Base-by-base conservation (phyloP, 371 early-diverging fungal species). In the Lichtheimia hyalospora region DNA sequence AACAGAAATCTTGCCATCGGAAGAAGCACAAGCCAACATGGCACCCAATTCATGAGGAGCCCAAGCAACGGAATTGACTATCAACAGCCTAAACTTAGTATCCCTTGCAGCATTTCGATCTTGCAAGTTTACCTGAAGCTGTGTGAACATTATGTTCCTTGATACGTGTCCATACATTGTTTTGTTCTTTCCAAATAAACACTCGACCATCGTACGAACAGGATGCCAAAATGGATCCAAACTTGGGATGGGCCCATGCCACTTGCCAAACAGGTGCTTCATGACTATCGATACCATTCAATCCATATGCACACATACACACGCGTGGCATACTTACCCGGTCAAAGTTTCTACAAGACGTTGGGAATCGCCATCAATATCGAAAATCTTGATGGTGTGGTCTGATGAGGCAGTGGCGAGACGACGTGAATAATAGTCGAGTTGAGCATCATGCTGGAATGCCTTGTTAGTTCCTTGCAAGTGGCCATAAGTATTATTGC, bases 261-360 rank as follows among this genome's bases (percentile, higher is more conserved):
- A 98, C 94, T 75, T 96, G 96, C 99, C 99, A 98, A n/a, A 98
- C 97, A 4, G 99, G 99, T 13, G 97, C 98, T 54, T 93, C 91
- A 69, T 98, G 97, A 16, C 95, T 93, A 52, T 20, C 24, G 27
- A 52, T 58, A 49, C 28, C 40, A 54, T 20, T 27, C 0, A 39
- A 42, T 60, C 59, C 2, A 67, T 59, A 16, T 3, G 6, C 20
- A 28, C 2, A 24, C 18, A n/a, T 53, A 2, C 25, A 27, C 40
- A 5, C 13, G 50, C 27, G 27, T 1, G 21, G 34, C 41, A n/a
- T 10, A 3, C 39, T 18, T 80, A 91, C 90, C 92, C 94, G 64
- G 82, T 86, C 53, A 95, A 77, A 7, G 91, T 88, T 52, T 90
- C 91, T 18, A 89, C 76, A 49, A 91, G 82, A 25, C 87, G 89